Percentiles rank a stretch among this genome's conserved stretches.
Conservation (phyloP, 148 eudicot genomes). For the Limonium bicolor region DNA sequence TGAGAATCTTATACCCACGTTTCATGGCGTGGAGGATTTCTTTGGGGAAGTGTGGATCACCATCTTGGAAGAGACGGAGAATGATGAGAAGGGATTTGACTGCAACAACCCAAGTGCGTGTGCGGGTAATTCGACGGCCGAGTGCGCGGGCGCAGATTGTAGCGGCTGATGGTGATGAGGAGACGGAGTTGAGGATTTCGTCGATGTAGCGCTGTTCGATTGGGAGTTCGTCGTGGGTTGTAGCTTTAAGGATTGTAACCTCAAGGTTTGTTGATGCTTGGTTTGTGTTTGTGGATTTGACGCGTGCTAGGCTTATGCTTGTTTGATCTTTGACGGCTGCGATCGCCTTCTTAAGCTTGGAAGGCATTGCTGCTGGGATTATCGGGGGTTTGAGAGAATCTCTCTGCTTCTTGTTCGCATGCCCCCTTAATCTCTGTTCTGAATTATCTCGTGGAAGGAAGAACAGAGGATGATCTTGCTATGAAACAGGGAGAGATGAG, state of each 20-base stretch:
- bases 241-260: constrained; percentile 64
- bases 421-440: no score
- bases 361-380: constrained; percentile 59
- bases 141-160: constrained; percentile 62
- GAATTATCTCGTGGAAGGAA: no score
- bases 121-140: constrained; percentile 67
- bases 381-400: no score
- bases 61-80: constrained; percentile 69
- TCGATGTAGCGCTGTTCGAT: constrained; percentile 35
- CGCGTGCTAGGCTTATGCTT: constrained; percentile 83
- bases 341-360: constrained; percentile 64
- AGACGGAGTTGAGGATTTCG: constrained; percentile 33
- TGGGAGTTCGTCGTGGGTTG: constrained; percentile 56
- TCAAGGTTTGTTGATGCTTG: constrained; percentile 37
- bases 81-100: constrained; percentile 59
- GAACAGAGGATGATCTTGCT: no score
- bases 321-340: constrained; percentile 81
- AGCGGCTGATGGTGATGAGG: constrained; percentile 39
- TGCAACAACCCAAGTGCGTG: constrained; percentile 76
- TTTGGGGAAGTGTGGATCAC: constrained; percentile 85
- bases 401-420: no score
- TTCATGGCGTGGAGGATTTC: constrained; percentile 84
- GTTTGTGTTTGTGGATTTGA: constrained; percentile 15
- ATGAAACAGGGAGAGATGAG: no score
- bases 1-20: constrained; percentile 63